phyloP scores from a whole-genome alignment of 2,329 filamentous ascomycete genomes.

The Elsinoe fawcettii region DNA sequence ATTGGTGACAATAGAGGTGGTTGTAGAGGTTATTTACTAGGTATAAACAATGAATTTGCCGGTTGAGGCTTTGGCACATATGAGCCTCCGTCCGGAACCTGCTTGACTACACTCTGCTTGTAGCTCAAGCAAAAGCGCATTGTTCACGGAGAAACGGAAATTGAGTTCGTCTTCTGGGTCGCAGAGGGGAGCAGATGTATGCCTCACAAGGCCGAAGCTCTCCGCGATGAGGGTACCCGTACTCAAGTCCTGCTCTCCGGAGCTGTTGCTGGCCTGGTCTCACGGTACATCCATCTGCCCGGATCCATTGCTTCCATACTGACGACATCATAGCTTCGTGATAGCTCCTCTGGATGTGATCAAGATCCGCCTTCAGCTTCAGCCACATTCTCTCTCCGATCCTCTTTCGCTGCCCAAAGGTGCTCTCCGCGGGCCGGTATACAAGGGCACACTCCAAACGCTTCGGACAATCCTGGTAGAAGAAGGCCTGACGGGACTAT shows the following conservation, averaged over 20 bases:
- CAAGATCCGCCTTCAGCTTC: constrained; percentile 94
- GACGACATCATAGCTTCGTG: constrained; percentile 57
- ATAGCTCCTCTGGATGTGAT: constrained; percentile 94
- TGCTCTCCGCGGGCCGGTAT: constrained; percentile 39
- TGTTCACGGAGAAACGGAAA: background rate
- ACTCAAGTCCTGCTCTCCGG: constrained; percentile 59
- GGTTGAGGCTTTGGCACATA: too few species aligned
- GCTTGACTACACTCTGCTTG: background rate
- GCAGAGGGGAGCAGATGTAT: constrained; percentile 42
- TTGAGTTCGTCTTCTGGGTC: background rate
- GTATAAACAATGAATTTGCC: too few species aligned
- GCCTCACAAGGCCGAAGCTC: constrained; percentile 54
- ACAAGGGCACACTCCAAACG: constrained; percentile 71
- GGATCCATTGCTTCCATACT: constrained; percentile 2
- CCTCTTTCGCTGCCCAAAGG: constrained; percentile 50
- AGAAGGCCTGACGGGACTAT: constrained; percentile 78
- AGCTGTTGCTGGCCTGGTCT: constrained; percentile 73
- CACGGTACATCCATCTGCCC: constrained; percentile 51
- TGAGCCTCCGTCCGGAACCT: background rate
- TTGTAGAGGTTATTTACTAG: too few species aligned
- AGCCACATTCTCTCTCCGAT: constrained; percentile 75
- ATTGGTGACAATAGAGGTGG: too few species aligned
- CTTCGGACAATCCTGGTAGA: constrained; percentile 60
- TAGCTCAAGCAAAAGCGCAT: background rate
- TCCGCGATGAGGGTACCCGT: constrained; percentile 66